Conservation (phyloP, 2,329 filamentous ascomycete species). For the Hymenoscyphus infarciens region DNA sequence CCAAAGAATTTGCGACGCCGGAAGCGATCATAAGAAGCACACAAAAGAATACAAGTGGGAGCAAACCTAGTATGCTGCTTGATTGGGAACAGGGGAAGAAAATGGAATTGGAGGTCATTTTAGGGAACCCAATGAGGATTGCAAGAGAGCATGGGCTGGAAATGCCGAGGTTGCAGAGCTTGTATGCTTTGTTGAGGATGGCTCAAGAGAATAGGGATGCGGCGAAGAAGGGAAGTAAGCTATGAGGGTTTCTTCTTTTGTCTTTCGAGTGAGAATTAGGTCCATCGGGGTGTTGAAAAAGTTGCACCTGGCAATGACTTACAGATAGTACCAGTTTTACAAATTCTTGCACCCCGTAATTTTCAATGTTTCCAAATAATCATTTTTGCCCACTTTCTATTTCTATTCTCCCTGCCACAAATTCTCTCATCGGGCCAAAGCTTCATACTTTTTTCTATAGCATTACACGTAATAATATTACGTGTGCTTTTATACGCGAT, state of each 20-base stretch:
- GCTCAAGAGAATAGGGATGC: slow-evolving; percentile 42
- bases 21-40: slow-evolving; percentile 62
- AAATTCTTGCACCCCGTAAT: background rate
- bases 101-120: slow-evolving; percentile 55
- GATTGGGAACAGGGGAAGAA: slow-evolving; percentile 51
- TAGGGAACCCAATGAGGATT: slow-evolving; percentile 52
- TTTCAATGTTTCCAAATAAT: background rate
- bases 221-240: slow-evolving; percentile 19
- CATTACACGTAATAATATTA: too few species aligned
- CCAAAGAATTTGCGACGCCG: slow-evolving; percentile 55
- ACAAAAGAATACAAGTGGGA: slow-evolving; percentile 58
- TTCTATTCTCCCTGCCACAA: too few species aligned
- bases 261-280: background rate
- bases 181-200: slow-evolving; percentile 53
- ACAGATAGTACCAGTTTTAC: background rate
- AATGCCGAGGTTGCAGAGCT: slow-evolving; percentile 50
- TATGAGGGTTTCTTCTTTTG: slow-evolving; percentile 12
- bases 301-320: background rate
- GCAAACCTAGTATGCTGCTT: slow-evolving; percentile 50
- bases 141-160: slow-evolving; percentile 48
- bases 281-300: background rate
- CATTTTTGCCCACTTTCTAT: too few species aligned
- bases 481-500: too few species aligned
- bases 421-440: too few species aligned
- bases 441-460: too few species aligned